Percentiles rank a stretch among this genome's conserved stretches.
phyloP scores from a whole-genome alignment of 164 flowering plant species.

The Chimonanthus salicifolius region DNA sequence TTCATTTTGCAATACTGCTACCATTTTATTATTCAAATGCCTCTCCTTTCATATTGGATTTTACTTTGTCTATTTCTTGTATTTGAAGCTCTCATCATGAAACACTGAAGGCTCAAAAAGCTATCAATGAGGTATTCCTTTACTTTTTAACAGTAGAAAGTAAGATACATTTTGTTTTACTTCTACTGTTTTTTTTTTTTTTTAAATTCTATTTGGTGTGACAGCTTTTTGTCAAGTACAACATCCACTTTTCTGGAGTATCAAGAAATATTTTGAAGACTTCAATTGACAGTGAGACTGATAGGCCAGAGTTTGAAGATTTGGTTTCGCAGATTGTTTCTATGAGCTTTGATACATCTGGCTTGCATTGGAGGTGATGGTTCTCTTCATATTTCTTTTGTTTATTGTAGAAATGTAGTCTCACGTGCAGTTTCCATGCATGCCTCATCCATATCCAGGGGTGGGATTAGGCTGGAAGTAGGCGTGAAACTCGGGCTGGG shows the following conservation, averaged over 20 bases:
- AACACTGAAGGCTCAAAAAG: conserved; percentile 89
- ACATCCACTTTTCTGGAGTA: conserved; percentile 83
- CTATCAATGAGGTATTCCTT: conserved; percentile 76
- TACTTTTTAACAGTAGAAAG: neutral
- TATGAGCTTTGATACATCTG: conserved; percentile 69
- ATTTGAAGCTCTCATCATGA: conserved; percentile 86
- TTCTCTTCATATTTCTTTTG: conserved; percentile 5
- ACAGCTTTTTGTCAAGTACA: conserved; percentile 94
- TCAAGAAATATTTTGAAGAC: conserved; percentile 57
- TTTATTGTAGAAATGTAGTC: neutral
- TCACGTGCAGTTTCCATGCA: neutral
- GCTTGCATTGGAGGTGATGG: conserved; percentile 91
- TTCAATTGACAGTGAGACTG: conserved; percentile 31
- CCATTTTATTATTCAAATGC: neutral
- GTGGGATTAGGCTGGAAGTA: neutral
- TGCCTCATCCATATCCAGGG: neutral
- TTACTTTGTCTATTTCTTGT: conserved; percentile 1
- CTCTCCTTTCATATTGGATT: conserved; percentile 3
- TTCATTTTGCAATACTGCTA: neutral
- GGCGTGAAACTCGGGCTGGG: too few relatives aligned
- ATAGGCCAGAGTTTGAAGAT: conserved; percentile 49
- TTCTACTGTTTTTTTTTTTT: conserved; percentile 4
- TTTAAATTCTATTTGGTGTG: neutral
- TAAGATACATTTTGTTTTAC: neutral
- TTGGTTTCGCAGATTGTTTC: conserved; percentile 80